Base-by-base conservation (phyloP, 306 rosid genomes). In the Cucumis hystrix region DNA sequence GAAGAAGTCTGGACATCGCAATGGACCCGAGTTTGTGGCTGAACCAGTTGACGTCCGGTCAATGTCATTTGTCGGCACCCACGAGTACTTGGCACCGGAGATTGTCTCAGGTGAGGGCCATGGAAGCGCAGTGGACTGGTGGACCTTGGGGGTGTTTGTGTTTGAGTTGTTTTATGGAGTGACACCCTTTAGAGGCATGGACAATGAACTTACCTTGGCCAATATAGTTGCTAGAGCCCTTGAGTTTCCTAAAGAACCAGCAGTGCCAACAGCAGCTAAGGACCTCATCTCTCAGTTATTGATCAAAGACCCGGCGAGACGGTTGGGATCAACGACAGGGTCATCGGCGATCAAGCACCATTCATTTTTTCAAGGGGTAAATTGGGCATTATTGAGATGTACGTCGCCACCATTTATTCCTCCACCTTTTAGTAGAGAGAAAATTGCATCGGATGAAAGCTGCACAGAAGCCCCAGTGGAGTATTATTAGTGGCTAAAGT, bases 61-160 rank as follows among this genome's bases (percentile, higher is more conserved):
- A 0, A 91, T 86, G 92, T 89, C 93, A 11, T 91, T 91, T 30
- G 96, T 91, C 0, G 96, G 93, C 67, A 89, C 93, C 77, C 91
- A 89, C 72, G 93, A 89, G 75, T 89, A 89, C 80, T 64, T 89
- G 64, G 91, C 94, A 1, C 80, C 96, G 0, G 96, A 91, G 74
- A 86, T 91, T 0, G 81, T 86, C 30, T 91, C 93, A 2, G 96
- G 93, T 0, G 96, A 91, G 60, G 92, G 92, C 5, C 96, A 89
- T 30, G 93, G 92, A n/a, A 87, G 87, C 78, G 92, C 85, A 21
- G 92, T 91, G n/a, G 96, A 91, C 80, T 89, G 96, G 93, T 91
- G 93, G 96, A 91, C 92, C 0, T 70, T 87, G 2, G 96, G 96
- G 4, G 81, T 91, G 49, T 89, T 89, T 68, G 84, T 86, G 20